Percentiles rank a stretch among this genome's conserved stretches.
These are phyloP conservation scores for Eucalyptus curtisii DNA, from an alignment of 345 rosid genomes.

Conservation along the genomic window DNA sequence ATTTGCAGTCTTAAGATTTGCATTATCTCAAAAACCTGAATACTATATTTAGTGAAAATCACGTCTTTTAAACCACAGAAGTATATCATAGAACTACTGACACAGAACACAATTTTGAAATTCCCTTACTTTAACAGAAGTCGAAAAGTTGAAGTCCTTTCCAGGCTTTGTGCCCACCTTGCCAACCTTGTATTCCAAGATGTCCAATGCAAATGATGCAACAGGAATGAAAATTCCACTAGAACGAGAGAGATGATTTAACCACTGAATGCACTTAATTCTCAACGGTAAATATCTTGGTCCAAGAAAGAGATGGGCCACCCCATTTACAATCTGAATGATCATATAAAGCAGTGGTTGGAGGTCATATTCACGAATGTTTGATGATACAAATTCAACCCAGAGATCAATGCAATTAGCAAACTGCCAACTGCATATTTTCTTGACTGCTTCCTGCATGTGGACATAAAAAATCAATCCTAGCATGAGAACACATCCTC, in stretches of 20 bases:
- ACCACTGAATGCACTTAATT: conserved; percentile 77
- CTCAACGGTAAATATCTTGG: conserved; percentile 85
- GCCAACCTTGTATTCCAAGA: conserved; percentile 71
- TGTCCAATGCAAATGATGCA: conserved; percentile 51
- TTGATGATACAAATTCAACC: conserved; percentile 57
- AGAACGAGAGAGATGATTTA: conserved; percentile 58
- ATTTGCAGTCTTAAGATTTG: background rate
- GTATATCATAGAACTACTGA: background rate
- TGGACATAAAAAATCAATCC: background rate
- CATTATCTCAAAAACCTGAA: background rate
- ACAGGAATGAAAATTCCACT: conserved; percentile 74
- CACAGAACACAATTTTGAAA: background rate
- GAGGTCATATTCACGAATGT: conserved; percentile 44
- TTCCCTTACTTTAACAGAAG: conserved; percentile 52
- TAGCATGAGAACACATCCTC: background rate
- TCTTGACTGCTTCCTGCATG: conserved; percentile 71
- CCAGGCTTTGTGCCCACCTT: conserved; percentile 42
- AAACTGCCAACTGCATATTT: conserved; percentile 75
- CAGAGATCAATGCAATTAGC: conserved; percentile 77
- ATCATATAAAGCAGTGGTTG: conserved; percentile 49
- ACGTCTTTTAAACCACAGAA: background rate
- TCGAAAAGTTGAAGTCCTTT: conserved; percentile 41
- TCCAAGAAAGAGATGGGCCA: conserved; percentile 66
- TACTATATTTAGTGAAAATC: background rate
- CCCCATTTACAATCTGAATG: conserved; percentile 78